Conservation (phyloP, 805 yeast genomes). For the Candida lessepsii region DNA sequence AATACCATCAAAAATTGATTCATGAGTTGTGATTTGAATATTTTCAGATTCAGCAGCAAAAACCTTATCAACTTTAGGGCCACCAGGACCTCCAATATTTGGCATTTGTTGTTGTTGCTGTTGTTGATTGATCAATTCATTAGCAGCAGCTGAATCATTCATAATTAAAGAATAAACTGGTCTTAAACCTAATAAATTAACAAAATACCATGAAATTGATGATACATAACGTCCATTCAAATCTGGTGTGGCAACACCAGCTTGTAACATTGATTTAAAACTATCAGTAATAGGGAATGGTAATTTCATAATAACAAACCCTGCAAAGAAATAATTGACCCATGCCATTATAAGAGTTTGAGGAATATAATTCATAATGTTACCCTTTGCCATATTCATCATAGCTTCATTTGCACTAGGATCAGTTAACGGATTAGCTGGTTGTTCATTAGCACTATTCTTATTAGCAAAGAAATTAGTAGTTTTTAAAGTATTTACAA, state of each 20-base stretch:
- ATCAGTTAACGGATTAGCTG: constrained; percentile 66
- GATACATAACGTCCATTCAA: constrained; percentile 90
- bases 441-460: constrained; percentile 33
- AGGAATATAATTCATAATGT: constrained; percentile 80
- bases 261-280: constrained; percentile 90
- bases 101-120: constrained; percentile 42
- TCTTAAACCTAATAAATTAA: constrained; percentile 77
- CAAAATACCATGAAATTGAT: constrained; percentile 93
- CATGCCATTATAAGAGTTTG: constrained; percentile 95
- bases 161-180: constrained; percentile 74
- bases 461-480: constrained; percentile 58
- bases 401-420: constrained; percentile 70
- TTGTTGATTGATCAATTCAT: constrained; percentile 43
- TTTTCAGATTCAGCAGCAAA: constrained; percentile 74
- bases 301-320: constrained; percentile 72
- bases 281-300: constrained; percentile 91
- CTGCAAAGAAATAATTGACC: constrained; percentile 91
- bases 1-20: constrained; percentile 52
- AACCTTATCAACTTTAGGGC: constrained; percentile 59
- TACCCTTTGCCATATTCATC: constrained; percentile 75
- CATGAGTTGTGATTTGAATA: constrained; percentile 59
- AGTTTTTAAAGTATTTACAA: constrained; percentile 47
- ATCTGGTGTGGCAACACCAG: constrained; percentile 79
- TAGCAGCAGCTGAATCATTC: constrained; percentile 48
- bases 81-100: constrained; percentile 51